Conservation (phyloP, 305 asterid genomes). For the Andrographis paniculata region DNA sequence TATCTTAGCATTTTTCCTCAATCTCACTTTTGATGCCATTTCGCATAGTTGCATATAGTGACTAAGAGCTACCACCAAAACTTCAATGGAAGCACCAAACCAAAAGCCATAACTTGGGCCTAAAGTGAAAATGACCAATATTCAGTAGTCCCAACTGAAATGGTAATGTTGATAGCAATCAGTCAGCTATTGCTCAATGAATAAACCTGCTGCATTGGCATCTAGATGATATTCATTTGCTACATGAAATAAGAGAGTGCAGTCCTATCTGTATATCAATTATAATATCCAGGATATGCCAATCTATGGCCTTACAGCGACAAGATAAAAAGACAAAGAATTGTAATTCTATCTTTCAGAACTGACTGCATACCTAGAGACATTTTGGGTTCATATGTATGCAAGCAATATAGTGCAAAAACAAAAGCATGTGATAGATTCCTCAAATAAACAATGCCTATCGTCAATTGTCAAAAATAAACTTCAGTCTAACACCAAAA, state of each 20-base stretch:
- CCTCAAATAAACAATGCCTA: slow-evolving; percentile 15
- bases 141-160: neutral
- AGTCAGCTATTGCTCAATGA: slow-evolving; percentile 5
- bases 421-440: slow-evolving; percentile 5
- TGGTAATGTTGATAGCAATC: slow-evolving; percentile 5
- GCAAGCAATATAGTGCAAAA: slow-evolving; percentile 7
- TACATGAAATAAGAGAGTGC: slow-evolving; percentile 4
- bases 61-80: no score
- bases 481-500: slow-evolving; percentile 2
- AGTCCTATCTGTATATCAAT: slow-evolving; percentile 5
- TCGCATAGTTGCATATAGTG: no score
- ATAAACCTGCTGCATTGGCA: slow-evolving; percentile 7
- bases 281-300: neutral
- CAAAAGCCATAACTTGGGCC: no score
- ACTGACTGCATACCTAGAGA: neutral
- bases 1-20: no score
- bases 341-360: neutral
- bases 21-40: no score
- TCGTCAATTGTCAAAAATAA: slow-evolving; percentile 7
- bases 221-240: slow-evolving; percentile 3
- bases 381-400: neutral
- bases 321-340: neutral
- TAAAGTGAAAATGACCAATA: no score
- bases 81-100: no score
- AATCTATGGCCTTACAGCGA: neutral